Percentiles rank a stretch among this genome's conserved stretches.
Evolutionary conservation across 2,329 filamentous ascomycete genomes (phyloP).

Genomic region (Echinosphaeria canescens): DNA sequence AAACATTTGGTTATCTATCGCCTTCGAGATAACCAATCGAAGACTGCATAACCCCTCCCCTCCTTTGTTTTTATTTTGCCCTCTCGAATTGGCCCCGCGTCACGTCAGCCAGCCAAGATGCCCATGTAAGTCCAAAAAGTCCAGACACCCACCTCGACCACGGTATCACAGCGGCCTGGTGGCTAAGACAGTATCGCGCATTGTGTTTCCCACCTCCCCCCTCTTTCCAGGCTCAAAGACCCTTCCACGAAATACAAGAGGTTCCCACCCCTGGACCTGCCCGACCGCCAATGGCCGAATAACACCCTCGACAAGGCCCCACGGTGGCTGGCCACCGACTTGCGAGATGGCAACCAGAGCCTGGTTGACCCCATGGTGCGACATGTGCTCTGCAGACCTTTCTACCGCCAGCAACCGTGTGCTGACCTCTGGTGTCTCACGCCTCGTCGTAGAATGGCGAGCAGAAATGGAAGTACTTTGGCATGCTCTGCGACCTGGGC

Average conservation of each 20-base stretch:
- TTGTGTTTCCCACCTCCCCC: slow-evolving; percentile 1
- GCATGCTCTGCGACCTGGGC: slow-evolving; percentile 77
- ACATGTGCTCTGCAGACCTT: slow-evolving; percentile 1
- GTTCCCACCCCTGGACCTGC: slow-evolving; percentile 44
- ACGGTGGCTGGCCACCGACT: slow-evolving; percentile 74
- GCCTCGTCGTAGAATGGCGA: slow-evolving; percentile 50
- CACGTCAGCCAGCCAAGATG: too few relatives aligned
- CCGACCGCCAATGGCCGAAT: slow-evolving; percentile 63
- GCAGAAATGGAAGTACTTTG: slow-evolving; percentile 89
- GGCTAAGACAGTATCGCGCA: slow-evolving; percentile 2
- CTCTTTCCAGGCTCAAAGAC: slow-evolving; percentile 40
- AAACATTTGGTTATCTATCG: too few relatives aligned
- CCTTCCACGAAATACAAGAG: slow-evolving; percentile 57
- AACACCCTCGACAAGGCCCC: slow-evolving; percentile 69
- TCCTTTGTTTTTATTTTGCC: too few relatives aligned
- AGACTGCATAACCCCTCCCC: too few relatives aligned
- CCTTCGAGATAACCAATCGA: too few relatives aligned
- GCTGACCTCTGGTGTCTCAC: too few relatives aligned
- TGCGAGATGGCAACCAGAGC: slow-evolving; percentile 88
- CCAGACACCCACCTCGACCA: too few relatives aligned
- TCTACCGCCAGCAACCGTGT: slow-evolving; percentile 2
- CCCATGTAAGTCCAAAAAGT: slow-evolving; percentile 13
- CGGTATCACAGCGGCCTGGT: too few relatives aligned
- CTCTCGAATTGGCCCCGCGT: too few relatives aligned
- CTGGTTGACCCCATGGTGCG: slow-evolving; percentile 80